These are phyloP conservation scores for Golovinomyces cichoracearum DNA, from an alignment of 2,329 filamentous ascomycete genomes.

Conservation along the genomic window DNA sequence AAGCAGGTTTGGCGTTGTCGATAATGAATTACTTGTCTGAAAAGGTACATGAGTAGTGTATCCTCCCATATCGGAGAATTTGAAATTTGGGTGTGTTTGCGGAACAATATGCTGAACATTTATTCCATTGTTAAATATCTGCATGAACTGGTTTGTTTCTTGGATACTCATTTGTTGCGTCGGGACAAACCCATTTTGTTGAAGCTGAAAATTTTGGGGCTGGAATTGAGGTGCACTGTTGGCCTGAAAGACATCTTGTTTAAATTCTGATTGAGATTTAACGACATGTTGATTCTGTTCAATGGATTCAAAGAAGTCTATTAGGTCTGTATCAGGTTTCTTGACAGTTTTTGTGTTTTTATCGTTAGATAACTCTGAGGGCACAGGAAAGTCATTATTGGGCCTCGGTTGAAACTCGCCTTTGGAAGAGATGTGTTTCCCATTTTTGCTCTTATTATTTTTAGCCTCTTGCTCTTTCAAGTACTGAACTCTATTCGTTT, in stretches of 20 bases:
- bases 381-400: slow-evolving; percentile 5
- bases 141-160: slow-evolving; percentile 13
- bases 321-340: slow-evolving; percentile 50
- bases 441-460: slow-evolving; percentile 16
- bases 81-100: slow-evolving; percentile 29
- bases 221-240: slow-evolving; percentile 12
- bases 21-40: slow-evolving; percentile 24
- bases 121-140: slow-evolving; percentile 3
- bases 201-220: slow-evolving; percentile 17
- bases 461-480: slow-evolving; percentile 62
- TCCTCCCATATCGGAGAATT: slow-evolving; percentile 62
- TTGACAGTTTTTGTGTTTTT: slow-evolving; percentile 22
- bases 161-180: slow-evolving; percentile 19
- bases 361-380: slow-evolving; percentile 10
- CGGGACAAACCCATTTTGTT: slow-evolving; percentile 18
- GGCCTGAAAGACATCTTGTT: slow-evolving; percentile 15
- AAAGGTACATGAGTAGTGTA: slow-evolving; percentile 43
- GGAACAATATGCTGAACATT: background rate
- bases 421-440: slow-evolving; percentile 17
- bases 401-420: slow-evolving; percentile 12
- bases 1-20: slow-evolving; percentile 31
- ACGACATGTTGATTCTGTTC: slow-evolving; percentile 64
- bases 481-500: slow-evolving; percentile 76
- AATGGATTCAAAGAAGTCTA: slow-evolving; percentile 86
- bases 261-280: slow-evolving; percentile 20